Evolutionary conservation across 2,329 filamentous ascomycete genomes (phyloP).

Genomic region (Cryphonectria naterciae): DNA sequence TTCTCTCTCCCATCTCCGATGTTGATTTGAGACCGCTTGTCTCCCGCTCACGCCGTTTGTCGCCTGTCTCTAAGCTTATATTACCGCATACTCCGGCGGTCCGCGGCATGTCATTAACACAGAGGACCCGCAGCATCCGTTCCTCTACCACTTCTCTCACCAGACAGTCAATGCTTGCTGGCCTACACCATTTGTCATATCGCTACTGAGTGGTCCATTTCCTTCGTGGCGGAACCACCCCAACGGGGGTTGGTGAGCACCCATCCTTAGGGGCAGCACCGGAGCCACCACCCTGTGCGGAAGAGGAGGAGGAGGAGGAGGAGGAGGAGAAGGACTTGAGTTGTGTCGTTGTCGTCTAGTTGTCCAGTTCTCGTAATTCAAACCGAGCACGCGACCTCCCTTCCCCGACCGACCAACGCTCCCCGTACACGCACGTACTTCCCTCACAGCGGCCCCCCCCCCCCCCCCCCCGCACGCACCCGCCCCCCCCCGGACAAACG

Average conservation of each 20-base stretch:
- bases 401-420: not conserved
- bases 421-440: not conserved
- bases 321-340: not conserved
- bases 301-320: not conserved
- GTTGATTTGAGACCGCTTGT: not conserved
- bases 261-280: not conserved
- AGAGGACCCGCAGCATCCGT: constrained; percentile 9
- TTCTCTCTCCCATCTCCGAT: not conserved
- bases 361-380: constrained; percentile 5
- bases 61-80: constrained; percentile 18
- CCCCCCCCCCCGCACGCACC: not conserved
- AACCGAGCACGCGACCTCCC: constrained; percentile 22
- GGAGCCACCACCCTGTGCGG: not conserved
- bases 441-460: not conserved
- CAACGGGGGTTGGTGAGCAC: constrained; percentile 22
- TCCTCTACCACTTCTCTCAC: constrained; percentile 12
- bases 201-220: constrained; percentile 12
- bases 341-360: too few relatives aligned
- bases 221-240: constrained; percentile 20
- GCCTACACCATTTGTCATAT: constrained; percentile 1
- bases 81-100: constrained; percentile 11
- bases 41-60: constrained; percentile 8
- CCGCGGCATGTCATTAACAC: constrained; percentile 23
- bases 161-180: constrained; percentile 17
- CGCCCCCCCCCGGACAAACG: too few relatives aligned